Evolutionary conservation across 2,329 filamentous ascomycete species (phyloP).

Genomic region (Pseudogymnoascus sp.): DNA sequence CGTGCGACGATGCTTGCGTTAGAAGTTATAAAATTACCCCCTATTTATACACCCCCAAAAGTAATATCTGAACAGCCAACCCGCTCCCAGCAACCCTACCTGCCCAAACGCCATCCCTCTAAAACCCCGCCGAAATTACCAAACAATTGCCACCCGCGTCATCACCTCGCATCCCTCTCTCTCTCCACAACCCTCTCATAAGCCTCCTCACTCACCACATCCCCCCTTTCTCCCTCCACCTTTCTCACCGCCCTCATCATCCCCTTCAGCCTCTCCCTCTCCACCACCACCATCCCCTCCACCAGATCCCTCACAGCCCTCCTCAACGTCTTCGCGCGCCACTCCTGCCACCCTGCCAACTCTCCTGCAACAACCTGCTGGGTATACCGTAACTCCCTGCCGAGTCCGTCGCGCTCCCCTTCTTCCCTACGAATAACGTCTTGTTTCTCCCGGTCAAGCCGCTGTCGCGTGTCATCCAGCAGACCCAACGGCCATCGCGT

Average conservation of each 20-base stretch:
- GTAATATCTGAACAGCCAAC: background rate
- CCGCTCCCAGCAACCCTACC: constrained; percentile 5
- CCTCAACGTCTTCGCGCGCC: constrained; percentile 69
- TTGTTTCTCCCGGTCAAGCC: constrained; percentile 75
- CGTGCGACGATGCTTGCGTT: background rate
- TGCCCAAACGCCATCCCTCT: background rate
- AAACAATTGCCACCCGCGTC: background rate
- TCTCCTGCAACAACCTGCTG: constrained; percentile 90
- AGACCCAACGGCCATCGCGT: constrained; percentile 74
- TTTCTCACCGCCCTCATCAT: constrained; percentile 67
- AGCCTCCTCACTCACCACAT: background rate
- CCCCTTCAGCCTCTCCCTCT: constrained; percentile 69
- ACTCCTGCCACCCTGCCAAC: constrained; percentile 87
- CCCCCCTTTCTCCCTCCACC: background rate
- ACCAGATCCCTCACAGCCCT: constrained; percentile 70
- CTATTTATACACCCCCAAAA: background rate
- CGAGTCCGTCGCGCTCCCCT: constrained; percentile 63
- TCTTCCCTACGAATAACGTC: constrained; percentile 65
- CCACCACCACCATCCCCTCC: constrained; percentile 67
- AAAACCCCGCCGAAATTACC: background rate
- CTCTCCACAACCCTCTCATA: constrained; percentile 3
- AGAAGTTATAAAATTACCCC: constrained; percentile 1
- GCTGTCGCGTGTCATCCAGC: constrained; percentile 78
- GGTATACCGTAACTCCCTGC: constrained; percentile 77
- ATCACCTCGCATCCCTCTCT: background rate